Conservation (phyloP, 2,329 filamentous ascomycete species). For the Nemania sp. region DNA sequence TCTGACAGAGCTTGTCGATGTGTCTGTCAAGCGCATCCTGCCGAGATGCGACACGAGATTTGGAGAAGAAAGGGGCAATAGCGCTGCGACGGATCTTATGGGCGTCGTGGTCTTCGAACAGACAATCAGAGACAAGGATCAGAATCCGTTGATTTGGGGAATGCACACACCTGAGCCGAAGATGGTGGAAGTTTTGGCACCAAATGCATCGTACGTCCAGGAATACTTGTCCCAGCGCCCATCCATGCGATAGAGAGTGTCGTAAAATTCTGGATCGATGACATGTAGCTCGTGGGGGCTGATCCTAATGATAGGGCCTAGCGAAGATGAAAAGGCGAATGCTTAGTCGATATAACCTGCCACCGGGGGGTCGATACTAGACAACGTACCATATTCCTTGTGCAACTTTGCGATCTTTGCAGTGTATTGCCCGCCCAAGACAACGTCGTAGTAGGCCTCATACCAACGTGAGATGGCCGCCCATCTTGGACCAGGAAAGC, state of each 20-base stretch:
- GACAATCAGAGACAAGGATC: neutral
- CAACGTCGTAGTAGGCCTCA: slow-evolving; percentile 35
- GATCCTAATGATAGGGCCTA: slow-evolving; percentile 26
- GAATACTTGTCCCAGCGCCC: slow-evolving; percentile 25
- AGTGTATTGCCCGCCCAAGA: slow-evolving; percentile 30
- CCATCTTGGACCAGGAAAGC: slow-evolving; percentile 21
- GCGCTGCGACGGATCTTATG: slow-evolving; percentile 24
- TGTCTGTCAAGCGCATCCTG: slow-evolving; percentile 5
- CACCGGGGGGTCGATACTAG: neutral
- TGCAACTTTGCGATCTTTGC: slow-evolving; percentile 34
- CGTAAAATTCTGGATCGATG: slow-evolving; percentile 11
- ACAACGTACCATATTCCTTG: slow-evolving; percentile 30
- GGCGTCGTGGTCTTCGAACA: slow-evolving; percentile 5
- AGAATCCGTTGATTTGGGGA: neutral
- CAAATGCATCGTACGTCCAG: slow-evolving; percentile 17
- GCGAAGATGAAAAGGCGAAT: neutral
- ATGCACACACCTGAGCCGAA: neutral
- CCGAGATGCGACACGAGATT: neutral
- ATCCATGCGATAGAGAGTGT: slow-evolving; percentile 18
- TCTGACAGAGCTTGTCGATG: slow-evolving; percentile 5
- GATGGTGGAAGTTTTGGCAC: slow-evolving; percentile 5
- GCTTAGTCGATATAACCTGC: neutral
- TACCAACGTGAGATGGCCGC: slow-evolving; percentile 14
- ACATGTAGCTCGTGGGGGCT: slow-evolving; percentile 21
- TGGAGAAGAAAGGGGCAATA: slow-evolving; percentile 30